Percentiles rank a stretch among this genome's conserved stretches.
Evolutionary conservation across 208 protist species (phyloP).

Genomic region (Porcisia hertigi): DNA sequence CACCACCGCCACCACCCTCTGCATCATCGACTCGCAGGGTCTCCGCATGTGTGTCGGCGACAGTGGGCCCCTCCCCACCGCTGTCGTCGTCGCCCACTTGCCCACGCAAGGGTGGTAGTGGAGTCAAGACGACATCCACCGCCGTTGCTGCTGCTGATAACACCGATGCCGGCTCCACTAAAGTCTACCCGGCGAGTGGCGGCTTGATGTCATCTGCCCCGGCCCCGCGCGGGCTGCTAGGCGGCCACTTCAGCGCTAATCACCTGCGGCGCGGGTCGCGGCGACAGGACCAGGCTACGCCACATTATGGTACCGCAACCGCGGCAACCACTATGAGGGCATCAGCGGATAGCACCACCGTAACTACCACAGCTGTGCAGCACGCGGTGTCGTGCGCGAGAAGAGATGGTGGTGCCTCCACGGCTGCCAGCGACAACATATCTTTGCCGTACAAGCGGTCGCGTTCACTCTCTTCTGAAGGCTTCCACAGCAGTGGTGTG

Average conservation of each 20-base stretch:
- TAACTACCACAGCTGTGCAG: not conserved
- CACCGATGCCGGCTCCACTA: not conserved
- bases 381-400: not conserved
- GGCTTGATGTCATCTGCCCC: not conserved
- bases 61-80: not conserved
- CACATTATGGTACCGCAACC: not conserved
- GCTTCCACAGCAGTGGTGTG: not conserved
- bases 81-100: not conserved
- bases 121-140: not conserved
- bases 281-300: not conserved
- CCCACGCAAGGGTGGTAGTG: not conserved
- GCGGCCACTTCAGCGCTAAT: slow-evolving; percentile 31
- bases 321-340: not conserved
- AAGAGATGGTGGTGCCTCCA: not conserved
- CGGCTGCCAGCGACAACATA: not conserved
- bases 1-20: not conserved
- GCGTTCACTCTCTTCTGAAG: slow-evolving; percentile 8
- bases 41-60: not conserved
- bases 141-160: slow-evolving; percentile 3
- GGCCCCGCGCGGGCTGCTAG: slow-evolving; percentile 1
- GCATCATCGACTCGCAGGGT: not conserved
- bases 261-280: slow-evolving; percentile 17
- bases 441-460: slow-evolving; percentile 15
- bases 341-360: not conserved
- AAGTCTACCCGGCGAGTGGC: not conserved